These are phyloP conservation scores for Magnusiomyces suaveolens DNA, from an alignment of 1,139 yeast species.

Conservation along the genomic window DNA sequence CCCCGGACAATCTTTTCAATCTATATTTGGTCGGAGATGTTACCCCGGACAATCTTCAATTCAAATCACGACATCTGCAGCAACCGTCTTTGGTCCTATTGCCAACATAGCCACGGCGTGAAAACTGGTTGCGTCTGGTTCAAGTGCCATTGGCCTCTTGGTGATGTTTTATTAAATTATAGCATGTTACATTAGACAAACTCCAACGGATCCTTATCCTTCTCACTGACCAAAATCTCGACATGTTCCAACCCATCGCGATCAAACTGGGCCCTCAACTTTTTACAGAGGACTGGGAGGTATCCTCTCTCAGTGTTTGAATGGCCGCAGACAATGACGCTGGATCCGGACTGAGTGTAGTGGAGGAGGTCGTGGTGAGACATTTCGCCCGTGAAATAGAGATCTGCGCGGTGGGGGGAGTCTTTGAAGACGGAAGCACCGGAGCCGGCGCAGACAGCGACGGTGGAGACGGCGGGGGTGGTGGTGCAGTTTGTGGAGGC, in stretches of 20 bases:
- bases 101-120: too few species aligned
- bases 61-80: too few species aligned
- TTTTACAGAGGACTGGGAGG: conserved; percentile 43
- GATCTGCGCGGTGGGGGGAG: conserved; percentile 46
- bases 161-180: too few species aligned
- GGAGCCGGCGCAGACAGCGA: conserved; percentile 96
- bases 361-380: conserved; percentile 84
- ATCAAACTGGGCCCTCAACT: conserved; percentile 38
- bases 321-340: conserved; percentile 75
- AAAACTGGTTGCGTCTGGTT: too few species aligned
- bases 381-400: conserved; percentile 82
- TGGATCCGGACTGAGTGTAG: conserved; percentile 60
- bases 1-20: too few species aligned
- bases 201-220: conserved; percentile 51
- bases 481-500: conserved; percentile 11
- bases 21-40: too few species aligned
- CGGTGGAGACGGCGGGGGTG: conserved; percentile 27
- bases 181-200: too few species aligned
- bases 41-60: too few species aligned
- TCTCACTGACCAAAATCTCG: conserved; percentile 40
- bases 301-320: conserved; percentile 90
- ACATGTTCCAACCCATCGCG: conserved; percentile 29
- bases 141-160: too few species aligned
- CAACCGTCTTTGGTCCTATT: too few species aligned
- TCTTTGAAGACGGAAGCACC: conserved; percentile 65